Conservation (phyloP, 1,284 basidiomycete species). For the Rhizoctonia solani region DNA sequence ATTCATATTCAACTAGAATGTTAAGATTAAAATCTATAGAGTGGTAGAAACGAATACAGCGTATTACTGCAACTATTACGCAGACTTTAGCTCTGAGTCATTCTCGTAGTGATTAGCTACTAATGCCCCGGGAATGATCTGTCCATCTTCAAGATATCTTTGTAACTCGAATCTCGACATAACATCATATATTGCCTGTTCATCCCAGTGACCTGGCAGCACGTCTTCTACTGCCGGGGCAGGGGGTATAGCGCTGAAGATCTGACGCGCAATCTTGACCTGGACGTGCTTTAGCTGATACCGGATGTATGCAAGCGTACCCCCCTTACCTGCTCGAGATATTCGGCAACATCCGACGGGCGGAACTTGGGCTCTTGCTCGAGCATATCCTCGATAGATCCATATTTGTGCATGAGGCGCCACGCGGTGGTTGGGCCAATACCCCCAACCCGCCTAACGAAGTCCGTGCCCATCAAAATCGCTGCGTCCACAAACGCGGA, state of each 20-base stretch:
- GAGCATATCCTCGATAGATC: constrained; percentile 74
- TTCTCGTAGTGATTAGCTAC: constrained; percentile 16
- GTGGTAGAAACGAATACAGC: neutral
- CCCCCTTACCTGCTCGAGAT: constrained; percentile 37
- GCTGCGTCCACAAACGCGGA: constrained; percentile 76
- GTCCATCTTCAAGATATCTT: constrained; percentile 5
- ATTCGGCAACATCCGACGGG: constrained; percentile 32
- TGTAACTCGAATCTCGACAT: constrained; percentile 20
- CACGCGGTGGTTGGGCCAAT: constrained; percentile 76
- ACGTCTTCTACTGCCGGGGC: constrained; percentile 35
- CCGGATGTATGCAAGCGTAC: constrained; percentile 1
- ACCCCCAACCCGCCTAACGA: constrained; percentile 77
- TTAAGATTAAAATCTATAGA: neutral
- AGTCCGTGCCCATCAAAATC: constrained; percentile 86
- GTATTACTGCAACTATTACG: neutral
- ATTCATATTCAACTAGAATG: too few relatives aligned
- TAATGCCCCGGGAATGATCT: constrained; percentile 8
- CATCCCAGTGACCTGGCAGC: constrained; percentile 15
- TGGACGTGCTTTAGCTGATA: constrained; percentile 16
- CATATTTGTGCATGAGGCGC: constrained; percentile 68
- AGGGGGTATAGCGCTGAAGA: constrained; percentile 46
- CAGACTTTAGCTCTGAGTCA: neutral
- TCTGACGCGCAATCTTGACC: constrained; percentile 43
- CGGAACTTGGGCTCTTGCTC: constrained; percentile 43
- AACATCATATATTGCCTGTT: constrained; percentile 18